These are phyloP conservation scores for Penicillium psychrofluorescens DNA, from an alignment of 495 filamentous ascomycete species.

Conservation along the genomic window DNA sequence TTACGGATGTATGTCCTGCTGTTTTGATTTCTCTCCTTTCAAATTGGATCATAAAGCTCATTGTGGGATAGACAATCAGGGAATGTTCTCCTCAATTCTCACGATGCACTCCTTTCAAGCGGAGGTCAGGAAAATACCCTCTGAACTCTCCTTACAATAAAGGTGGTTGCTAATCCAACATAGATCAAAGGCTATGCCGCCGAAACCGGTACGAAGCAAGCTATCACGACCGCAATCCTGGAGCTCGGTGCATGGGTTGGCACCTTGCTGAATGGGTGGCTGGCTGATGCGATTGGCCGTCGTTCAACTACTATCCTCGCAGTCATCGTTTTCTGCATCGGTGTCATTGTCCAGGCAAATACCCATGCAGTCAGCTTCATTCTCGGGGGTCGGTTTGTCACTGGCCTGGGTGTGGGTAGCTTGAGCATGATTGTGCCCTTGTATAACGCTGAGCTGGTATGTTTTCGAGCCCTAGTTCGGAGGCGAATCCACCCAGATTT, in stretches of 20 bases:
- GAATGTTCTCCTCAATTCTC: constrained; percentile 31
- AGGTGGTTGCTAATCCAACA: neutral
- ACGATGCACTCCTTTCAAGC: constrained; percentile 23
- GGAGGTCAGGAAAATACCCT: constrained; percentile 9
- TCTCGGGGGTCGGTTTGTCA: constrained; percentile 69
- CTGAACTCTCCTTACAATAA: neutral
- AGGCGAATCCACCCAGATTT: constrained; percentile 25
- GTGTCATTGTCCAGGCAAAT: constrained; percentile 67
- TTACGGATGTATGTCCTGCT: constrained; percentile 24
- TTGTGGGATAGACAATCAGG: constrained; percentile 24
- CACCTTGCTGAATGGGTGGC: constrained; percentile 62
- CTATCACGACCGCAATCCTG: constrained; percentile 68
- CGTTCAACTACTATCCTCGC: constrained; percentile 67
- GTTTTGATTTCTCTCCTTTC: neutral
- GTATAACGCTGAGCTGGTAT: constrained; percentile 52
- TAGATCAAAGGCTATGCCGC: constrained; percentile 28
- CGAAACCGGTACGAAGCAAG: constrained; percentile 45
- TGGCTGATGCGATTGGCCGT: constrained; percentile 66
- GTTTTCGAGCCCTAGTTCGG: neutral
- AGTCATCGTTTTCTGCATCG: constrained; percentile 62
- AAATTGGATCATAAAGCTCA: neutral
- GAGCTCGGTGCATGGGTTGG: constrained; percentile 82
- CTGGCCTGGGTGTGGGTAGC: constrained; percentile 40
- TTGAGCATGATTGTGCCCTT: constrained; percentile 52
- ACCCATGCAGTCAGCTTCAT: constrained; percentile 50